Base-by-base conservation (phyloP, 257 asterid species). In the Orobanche coerulescens region DNA sequence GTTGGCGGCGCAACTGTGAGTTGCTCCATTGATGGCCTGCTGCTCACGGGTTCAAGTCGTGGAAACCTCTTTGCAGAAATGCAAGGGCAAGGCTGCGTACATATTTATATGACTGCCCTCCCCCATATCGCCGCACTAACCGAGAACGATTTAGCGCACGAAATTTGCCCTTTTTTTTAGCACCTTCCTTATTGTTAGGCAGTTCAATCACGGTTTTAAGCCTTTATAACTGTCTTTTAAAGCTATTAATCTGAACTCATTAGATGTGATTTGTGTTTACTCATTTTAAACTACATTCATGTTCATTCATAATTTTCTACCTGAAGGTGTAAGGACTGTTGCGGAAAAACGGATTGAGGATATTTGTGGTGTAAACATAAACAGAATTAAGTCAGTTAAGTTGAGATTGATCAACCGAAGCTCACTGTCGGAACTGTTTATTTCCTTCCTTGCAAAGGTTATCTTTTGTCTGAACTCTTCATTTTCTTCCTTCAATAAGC, bases 381-480 rank as follows among this genome's bases (percentile, higher is more conserved):
- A 79, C 69, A 74, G 72, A 68, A 61, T 86, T 64, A 73, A 14
- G 79, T 69, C 83, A 23, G 70, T 84, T 62, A 74, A 70, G 76
- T 75, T 80, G 25, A 87, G 95, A 76, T 42, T 14, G 66, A 75
- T 76, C 61, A 93, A 93, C 65, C 69, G 28, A 65, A 82, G 94
- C 78, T 77, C 88, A 40, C 56, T 93, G 61, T 81, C 98, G 13
- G 81, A 76, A 71, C 94, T 93, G 73, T 86, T 93, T 76, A 56
- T 83, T 69, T 82, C 96, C 65, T 93, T 93, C 82, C 81, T 93
- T 48, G 74, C 79, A 23, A 84, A 81, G 97, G 98, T 92, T 73
- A 64, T 49, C 77, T 82, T 50, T 55, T 93, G 58, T 79, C 97
- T 18, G 79, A 74, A 75, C 95, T 86, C 74, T 83, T 93, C 76